Evolutionary conservation across 306 rosid genomes (phyloP).

Genomic region (Acacia melanoxylon): DNA sequence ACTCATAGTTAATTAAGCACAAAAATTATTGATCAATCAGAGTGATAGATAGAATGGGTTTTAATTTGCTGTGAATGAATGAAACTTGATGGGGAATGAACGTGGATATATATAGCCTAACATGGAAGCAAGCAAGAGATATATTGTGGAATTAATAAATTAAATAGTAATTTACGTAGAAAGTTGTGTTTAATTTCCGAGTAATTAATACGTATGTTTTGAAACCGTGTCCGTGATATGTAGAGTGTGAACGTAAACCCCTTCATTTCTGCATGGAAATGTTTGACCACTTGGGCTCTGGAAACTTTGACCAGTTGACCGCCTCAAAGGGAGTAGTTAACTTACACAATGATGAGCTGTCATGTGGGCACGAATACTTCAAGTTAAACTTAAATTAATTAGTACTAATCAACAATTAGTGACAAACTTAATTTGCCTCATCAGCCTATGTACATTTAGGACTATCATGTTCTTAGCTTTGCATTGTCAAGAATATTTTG

Average conservation of each 20-base stretch:
- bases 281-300: not conserved
- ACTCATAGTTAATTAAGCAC: too few species aligned
- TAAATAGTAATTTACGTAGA: not conserved
- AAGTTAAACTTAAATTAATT: too few species aligned
- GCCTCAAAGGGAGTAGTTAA: not conserved
- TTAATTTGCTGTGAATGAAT: not conserved
- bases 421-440: too few species aligned
- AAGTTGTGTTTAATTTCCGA: too few species aligned
- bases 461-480: too few species aligned
- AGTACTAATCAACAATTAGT: too few species aligned
- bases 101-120: not conserved
- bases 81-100: not conserved
- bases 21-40: too few species aligned
- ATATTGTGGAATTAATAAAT: not conserved
- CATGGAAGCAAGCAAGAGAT: not conserved
- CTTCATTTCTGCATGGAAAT: not conserved
- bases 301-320: not conserved
- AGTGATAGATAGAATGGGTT: too few species aligned
- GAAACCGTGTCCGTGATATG: not conserved
- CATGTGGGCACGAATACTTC: too few species aligned
- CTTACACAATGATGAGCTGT: too few species aligned
- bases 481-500: too few species aligned
- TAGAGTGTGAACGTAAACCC: not conserved
- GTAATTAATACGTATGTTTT: not conserved
- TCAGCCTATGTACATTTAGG: too few species aligned